phyloP scores from a whole-genome alignment of 176 grass and related monocot genomes.

The Eleusine indica region DNA sequence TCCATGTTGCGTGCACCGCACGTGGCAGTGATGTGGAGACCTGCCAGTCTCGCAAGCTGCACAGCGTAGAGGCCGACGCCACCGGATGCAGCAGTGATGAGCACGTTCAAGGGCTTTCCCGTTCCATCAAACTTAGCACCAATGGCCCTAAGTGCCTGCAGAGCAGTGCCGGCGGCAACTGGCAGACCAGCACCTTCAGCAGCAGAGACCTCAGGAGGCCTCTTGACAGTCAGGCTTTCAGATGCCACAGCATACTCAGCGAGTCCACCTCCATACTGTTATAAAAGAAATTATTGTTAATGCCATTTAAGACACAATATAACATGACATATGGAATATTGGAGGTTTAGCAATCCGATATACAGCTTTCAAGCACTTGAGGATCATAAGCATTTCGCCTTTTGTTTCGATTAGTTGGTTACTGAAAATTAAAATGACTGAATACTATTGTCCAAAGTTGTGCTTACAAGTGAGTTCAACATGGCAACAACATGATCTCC shows the following conservation, averaged over 20 bases:
- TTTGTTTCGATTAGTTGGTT: not conserved
- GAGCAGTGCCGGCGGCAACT: constrained; percentile 35
- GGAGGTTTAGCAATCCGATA: not conserved
- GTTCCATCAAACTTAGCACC: constrained; percentile 47
- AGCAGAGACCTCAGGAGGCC: constrained; percentile 20
- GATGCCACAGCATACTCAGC: constrained; percentile 49
- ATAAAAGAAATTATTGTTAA: not conserved
- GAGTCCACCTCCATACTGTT: constrained; percentile 62
- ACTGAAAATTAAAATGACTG: not conserved
- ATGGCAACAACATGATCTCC: constrained; percentile 62
- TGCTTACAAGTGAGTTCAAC: constrained; percentile 44
- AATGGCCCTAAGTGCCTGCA: constrained; percentile 34
- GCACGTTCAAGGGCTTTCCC: constrained; percentile 3
- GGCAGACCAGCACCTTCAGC: constrained; percentile 49
- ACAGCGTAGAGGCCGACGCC: constrained; percentile 55
- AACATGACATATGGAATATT: not conserved
- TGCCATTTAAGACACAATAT: not conserved
- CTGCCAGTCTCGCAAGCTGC: constrained; percentile 52
- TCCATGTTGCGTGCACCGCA: constrained; percentile 57
- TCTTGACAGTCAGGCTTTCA: constrained; percentile 22
- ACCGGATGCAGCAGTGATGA: constrained; percentile 53
- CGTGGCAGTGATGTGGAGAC: constrained; percentile 52
- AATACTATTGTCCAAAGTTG: not conserved
- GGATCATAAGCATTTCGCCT: not conserved
- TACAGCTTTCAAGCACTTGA: not conserved